These are phyloP conservation scores for Acephala macrosclerotiorum DNA, from an alignment of 2,329 filamentous ascomycete genomes.

Conservation along the genomic window DNA sequence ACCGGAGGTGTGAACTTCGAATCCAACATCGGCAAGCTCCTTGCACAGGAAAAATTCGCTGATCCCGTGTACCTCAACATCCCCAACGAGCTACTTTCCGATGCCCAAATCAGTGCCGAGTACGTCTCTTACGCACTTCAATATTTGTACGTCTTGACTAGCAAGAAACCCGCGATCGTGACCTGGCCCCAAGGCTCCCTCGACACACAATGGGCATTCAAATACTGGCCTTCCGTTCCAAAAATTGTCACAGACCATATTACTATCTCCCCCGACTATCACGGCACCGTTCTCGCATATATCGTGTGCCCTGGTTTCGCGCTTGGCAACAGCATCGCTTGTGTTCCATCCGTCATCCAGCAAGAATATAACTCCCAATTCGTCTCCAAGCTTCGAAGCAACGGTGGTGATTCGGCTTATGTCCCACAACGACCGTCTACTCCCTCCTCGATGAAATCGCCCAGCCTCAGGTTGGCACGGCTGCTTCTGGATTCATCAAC, in stretches of 20 bases:
- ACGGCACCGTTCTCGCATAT: slow-evolving; percentile 51
- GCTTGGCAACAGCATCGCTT: slow-evolving; percentile 29
- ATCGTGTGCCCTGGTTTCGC: slow-evolving; percentile 37
- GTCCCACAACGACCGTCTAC: slow-evolving; percentile 58
- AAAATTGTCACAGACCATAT: slow-evolving; percentile 56
- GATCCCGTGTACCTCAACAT: slow-evolving; percentile 65
- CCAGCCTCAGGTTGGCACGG: slow-evolving; percentile 54
- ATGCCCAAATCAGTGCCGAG: slow-evolving; percentile 60
- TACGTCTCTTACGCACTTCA: slow-evolving; percentile 65
- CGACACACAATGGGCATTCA: slow-evolving; percentile 62
- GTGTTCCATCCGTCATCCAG: slow-evolving; percentile 53
- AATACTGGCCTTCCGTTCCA: slow-evolving; percentile 62
- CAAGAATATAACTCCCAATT: slow-evolving; percentile 54
- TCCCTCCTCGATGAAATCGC: slow-evolving; percentile 53
- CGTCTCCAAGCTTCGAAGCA: slow-evolving; percentile 50
- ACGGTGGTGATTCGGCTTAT: slow-evolving; percentile 58
- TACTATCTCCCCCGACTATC: slow-evolving; percentile 60
- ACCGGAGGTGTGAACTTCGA: slow-evolving; percentile 49
- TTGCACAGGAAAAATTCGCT: slow-evolving; percentile 50
- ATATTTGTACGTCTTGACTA: slow-evolving; percentile 54
- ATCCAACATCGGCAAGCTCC: slow-evolving; percentile 56
- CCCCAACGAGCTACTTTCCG: slow-evolving; percentile 53
- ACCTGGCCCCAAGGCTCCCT: slow-evolving; percentile 64
- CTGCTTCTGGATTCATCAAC: slow-evolving; percentile 54
- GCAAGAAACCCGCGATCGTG: slow-evolving; percentile 52